Conservation (phyloP, 169 alveolate species). For the Plasmodium adleri region DNA sequence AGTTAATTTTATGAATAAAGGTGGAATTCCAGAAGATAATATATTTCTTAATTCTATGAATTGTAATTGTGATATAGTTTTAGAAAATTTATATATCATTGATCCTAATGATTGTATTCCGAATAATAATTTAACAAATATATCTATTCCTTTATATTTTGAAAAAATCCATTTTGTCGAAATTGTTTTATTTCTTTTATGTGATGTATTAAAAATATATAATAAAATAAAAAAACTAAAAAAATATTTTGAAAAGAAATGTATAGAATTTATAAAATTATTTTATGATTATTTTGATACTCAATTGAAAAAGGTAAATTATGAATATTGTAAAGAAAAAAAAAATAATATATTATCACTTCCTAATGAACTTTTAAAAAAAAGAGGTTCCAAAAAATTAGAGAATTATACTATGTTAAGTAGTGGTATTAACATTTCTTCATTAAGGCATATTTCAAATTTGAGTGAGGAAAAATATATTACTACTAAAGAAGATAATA, state of each 20-base stretch:
- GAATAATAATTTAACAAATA: conserved; percentile 6
- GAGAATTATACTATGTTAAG: conserved; percentile 28
- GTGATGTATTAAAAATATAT: conserved; percentile 42
- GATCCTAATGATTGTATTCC: conserved; percentile 18
- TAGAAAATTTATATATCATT: conserved; percentile 51
- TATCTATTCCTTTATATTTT: conserved; percentile 30
- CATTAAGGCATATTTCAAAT: conserved; percentile 24
- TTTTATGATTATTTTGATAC: conserved; percentile 27
- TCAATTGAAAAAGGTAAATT: conserved; percentile 26
- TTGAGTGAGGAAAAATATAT: conserved; percentile 35
- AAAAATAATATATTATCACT: conserved; percentile 26
- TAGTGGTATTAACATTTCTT: conserved; percentile 41
- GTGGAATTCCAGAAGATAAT: conserved; percentile 6
- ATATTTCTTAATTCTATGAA: conserved; percentile 36
- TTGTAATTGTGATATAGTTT: conserved; percentile 42
- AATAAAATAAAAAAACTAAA: conserved; percentile 61
- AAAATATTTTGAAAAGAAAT: conserved; percentile 39
- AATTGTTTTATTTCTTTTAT: conserved; percentile 45
- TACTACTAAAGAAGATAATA: conserved; percentile 35
- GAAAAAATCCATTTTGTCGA: conserved; percentile 50
- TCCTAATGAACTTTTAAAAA: conserved; percentile 31
- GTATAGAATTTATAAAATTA: conserved; percentile 54
- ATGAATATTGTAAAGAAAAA: conserved; percentile 31
- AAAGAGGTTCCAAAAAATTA: conserved; percentile 20
- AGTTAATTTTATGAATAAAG: conserved; percentile 9